Conservation (phyloP, 2,329 filamentous ascomycete genomes). For the Botrytis byssoidea region DNA sequence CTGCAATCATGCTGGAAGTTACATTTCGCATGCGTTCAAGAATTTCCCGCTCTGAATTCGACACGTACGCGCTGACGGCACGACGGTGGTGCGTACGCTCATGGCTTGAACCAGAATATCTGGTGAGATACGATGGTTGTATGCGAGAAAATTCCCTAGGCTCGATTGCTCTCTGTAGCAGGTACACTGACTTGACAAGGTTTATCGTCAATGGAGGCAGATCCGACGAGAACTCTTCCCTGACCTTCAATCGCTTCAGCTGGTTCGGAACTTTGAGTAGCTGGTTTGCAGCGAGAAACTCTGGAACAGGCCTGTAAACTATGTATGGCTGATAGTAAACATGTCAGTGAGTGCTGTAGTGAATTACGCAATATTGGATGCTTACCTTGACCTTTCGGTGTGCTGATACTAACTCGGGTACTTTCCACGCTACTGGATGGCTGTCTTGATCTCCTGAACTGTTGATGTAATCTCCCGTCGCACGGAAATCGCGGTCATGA, state of each 20-base stretch:
- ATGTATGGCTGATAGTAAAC: not conserved
- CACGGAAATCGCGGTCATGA: not conserved
- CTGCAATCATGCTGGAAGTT: not conserved
- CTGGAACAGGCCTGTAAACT: accelerated
- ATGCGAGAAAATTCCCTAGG: accelerated
- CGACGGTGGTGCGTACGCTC: not conserved
- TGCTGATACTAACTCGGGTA: not conserved
- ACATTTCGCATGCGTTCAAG: not conserved
- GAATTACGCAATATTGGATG: not conserved
- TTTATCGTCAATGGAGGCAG: accelerated
- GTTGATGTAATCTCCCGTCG: not conserved
- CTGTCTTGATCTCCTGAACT: not conserved
- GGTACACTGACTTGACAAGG: not conserved
- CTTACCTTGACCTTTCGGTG: no score
- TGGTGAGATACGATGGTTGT: not conserved
- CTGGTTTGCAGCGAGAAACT: accelerated
- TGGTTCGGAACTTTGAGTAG: not conserved
- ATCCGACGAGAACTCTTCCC: accelerated
- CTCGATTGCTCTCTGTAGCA: not conserved
- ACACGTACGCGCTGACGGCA: not conserved
- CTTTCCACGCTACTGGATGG: not conserved
- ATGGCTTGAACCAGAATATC: not conserved
- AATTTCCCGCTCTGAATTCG: not conserved
- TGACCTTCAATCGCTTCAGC: not conserved
- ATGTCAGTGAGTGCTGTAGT: not conserved